These are phyloP conservation scores for Phytophthora sp. DNA, from an alignment of 352 stramenopile species.

Conservation along the genomic window DNA sequence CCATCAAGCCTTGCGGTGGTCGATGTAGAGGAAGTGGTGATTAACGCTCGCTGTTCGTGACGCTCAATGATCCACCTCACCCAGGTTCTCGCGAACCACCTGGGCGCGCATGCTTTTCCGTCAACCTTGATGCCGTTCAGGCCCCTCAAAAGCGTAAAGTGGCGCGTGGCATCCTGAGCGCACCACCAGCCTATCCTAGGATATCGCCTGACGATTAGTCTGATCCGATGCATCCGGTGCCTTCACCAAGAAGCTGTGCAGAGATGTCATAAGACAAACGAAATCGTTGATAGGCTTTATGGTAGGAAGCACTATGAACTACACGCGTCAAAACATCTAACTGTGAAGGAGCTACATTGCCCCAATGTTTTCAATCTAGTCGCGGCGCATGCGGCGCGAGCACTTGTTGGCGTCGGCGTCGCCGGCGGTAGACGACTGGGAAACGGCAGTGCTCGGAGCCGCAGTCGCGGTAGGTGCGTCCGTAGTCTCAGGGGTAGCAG, in stretches of 20 bases:
- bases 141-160: too few relatives aligned
- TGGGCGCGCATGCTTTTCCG: not conserved
- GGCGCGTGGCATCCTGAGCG: too few relatives aligned
- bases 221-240: too few relatives aligned
- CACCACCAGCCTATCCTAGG: too few relatives aligned
- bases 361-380: constrained; percentile 13
- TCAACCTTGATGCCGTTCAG: not conserved
- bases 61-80: constrained; percentile 7
- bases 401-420: constrained; percentile 25
- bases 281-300: not conserved
- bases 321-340: constrained; percentile 20
- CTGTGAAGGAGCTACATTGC: not conserved
- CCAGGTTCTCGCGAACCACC: constrained; percentile 16
- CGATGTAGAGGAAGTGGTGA: too few relatives aligned
- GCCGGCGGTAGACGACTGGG: constrained; percentile 11
- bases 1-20: too few relatives aligned
- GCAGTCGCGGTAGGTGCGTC: constrained; percentile 6
- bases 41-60: not conserved
- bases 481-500: constrained; percentile 4
- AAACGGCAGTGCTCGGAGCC: not conserved
- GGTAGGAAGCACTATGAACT: not conserved
- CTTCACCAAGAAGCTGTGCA: too few relatives aligned
- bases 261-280: not conserved
- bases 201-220: too few relatives aligned
- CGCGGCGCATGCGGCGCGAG: constrained; percentile 24